Evolutionary conservation across 2,329 filamentous ascomycete genomes (phyloP).

Genomic region (Aspergillus ochraceoroseus): DNA sequence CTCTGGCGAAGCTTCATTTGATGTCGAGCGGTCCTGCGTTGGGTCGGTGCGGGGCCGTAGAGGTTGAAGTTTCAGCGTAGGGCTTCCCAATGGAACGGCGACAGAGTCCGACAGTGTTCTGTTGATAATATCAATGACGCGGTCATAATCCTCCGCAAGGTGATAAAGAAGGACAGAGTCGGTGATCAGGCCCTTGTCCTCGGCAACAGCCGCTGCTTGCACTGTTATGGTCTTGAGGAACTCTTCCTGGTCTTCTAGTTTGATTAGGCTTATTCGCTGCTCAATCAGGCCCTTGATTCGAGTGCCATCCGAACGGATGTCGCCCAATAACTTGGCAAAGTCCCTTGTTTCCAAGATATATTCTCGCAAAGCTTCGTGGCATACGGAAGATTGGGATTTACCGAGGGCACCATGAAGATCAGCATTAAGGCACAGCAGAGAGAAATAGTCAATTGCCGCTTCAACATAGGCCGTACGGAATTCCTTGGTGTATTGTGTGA

Average conservation of each 20-base stretch:
- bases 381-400: conserved; percentile 71
- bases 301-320: conserved; percentile 79
- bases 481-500: conserved; percentile 92
- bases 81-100: conserved; percentile 76
- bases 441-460: conserved; percentile 88
- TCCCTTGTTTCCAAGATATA: conserved; percentile 95
- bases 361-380: conserved; percentile 88
- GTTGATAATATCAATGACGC: conserved; percentile 84
- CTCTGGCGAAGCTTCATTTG: conserved; percentile 40
- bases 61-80: conserved; percentile 70
- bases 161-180: conserved; percentile 95
- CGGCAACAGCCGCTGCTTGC: conserved; percentile 84
- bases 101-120: conserved; percentile 85
- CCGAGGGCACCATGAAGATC: conserved; percentile 72
- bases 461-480: conserved; percentile 88
- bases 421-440: conserved; percentile 83
- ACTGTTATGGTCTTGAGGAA: conserved; percentile 89
- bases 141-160: conserved; percentile 90
- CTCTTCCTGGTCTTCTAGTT: conserved; percentile 70
- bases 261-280: conserved; percentile 74
- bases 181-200: conserved; percentile 87
- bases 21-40: conserved; percentile 31
- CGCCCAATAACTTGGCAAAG: conserved; percentile 88
- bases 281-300: conserved; percentile 85
- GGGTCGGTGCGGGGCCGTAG: conserved; percentile 62